Percentiles rank a stretch among this genome's conserved stretches.
These are phyloP conservation scores for Daedaleopsis sinensis DNA, from an alignment of 768 basidiomycete species.

Conservation along the genomic window DNA sequence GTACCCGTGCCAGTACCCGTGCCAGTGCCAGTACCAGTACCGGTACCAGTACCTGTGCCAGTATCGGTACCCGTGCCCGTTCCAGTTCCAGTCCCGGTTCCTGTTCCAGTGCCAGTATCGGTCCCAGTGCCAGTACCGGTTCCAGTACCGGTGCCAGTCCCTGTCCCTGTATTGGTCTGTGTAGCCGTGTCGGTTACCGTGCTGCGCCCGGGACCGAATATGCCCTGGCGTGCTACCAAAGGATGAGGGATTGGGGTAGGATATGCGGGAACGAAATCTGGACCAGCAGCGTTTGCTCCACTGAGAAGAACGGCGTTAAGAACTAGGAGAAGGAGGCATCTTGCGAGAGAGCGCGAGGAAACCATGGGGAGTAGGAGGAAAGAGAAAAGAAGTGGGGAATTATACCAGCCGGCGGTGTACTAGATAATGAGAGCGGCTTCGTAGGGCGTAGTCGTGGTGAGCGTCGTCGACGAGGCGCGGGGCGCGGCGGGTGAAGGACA, in stretches of 20 bases:
- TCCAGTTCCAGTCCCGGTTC: background rate
- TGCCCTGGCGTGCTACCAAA: background rate
- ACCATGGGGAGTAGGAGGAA: constrained; percentile 15
- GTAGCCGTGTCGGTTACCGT: no score
- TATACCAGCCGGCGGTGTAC: constrained; percentile 23
- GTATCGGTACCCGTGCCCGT: background rate
- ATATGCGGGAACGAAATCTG: constrained; percentile 13
- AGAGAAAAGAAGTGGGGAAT: constrained; percentile 11
- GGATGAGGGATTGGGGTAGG: constrained; percentile 2
- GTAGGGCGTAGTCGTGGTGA: constrained; percentile 14
- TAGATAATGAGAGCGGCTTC: constrained; percentile 17
- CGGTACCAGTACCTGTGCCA: background rate
- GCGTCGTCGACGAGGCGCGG: constrained; percentile 16
- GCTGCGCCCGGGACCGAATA: background rate
- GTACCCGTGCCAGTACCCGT: background rate
- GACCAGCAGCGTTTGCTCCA: constrained; percentile 24
- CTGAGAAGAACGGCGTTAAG: constrained; percentile 32
- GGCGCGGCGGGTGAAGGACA: constrained; percentile 12
- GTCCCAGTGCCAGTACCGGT: constrained; percentile 2
- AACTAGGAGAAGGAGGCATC: constrained; percentile 32
- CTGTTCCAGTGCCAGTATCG: background rate
- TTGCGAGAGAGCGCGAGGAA: constrained; percentile 25
- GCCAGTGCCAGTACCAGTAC: background rate
- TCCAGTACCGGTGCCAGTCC: background rate
- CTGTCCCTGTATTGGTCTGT: background rate